Evolutionary conservation across 805 yeast species (phyloP).

Genomic region (Candida peoriensis): DNA sequence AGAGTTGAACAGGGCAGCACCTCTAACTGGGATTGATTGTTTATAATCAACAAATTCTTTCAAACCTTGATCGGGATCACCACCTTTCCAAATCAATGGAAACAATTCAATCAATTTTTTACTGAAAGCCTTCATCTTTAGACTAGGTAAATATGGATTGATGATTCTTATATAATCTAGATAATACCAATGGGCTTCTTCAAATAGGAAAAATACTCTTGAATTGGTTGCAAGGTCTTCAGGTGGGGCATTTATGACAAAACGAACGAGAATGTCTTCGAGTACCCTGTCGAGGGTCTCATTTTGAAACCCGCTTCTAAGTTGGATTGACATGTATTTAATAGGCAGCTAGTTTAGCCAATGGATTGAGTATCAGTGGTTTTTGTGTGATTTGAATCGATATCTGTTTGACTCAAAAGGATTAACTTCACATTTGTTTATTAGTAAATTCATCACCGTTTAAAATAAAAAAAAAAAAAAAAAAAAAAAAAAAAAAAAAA

Average conservation of each 20-base stretch:
- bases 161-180: constrained; percentile 72
- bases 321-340: constrained; percentile 56
- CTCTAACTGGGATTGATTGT: constrained; percentile 90
- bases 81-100: constrained; percentile 81
- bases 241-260: constrained; percentile 84
- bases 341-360: no score
- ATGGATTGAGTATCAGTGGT: constrained; percentile 1
- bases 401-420: no score
- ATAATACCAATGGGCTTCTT: constrained; percentile 98
- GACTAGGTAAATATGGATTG: constrained; percentile 69
- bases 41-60: constrained; percentile 80
- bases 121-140: constrained; percentile 76
- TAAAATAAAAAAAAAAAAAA: no score
- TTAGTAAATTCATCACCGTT: no score
- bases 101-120: constrained; percentile 60
- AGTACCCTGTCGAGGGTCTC: constrained; percentile 68
- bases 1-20: constrained; percentile 81
- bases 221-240: constrained; percentile 81
- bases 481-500: no score
- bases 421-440: no score
- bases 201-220: constrained; percentile 87
- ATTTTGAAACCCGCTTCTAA: constrained; percentile 50
- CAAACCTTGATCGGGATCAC: constrained; percentile 72
- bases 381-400: neutral
- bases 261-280: constrained; percentile 85